Evolutionary conservation across 2,329 filamentous ascomycete genomes (phyloP).

Genomic region (Hymenoscyphus linearis): DNA sequence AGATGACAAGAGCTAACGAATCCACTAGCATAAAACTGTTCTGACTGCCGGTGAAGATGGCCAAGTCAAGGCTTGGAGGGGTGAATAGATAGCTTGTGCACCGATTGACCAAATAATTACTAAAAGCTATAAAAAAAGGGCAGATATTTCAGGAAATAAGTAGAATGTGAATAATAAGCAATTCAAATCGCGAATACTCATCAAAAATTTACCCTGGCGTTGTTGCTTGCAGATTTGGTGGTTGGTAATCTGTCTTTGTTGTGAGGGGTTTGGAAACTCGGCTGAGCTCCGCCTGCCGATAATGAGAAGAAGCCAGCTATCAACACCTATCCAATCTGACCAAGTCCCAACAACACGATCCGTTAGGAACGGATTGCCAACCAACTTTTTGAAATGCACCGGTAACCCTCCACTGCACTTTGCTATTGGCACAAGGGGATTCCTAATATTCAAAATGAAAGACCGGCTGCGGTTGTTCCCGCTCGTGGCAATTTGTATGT

Average conservation of each 20-base stretch:
- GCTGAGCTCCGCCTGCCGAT: background rate
- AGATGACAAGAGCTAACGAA: conserved; percentile 6
- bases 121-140: background rate
- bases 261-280: background rate
- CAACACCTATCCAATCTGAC: conserved; percentile 5
- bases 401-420: conserved; percentile 21
- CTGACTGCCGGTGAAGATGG: conserved; percentile 39
- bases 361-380: conserved; percentile 10
- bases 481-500: conserved; percentile 32
- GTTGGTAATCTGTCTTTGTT: conserved; percentile 6
- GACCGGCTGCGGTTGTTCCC: conserved; percentile 25
- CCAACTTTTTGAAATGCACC: conserved; percentile 15
- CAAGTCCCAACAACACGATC: conserved; percentile 6
- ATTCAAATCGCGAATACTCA: background rate
- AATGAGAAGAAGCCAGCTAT: conserved; percentile 25
- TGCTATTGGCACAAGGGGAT: conserved; percentile 19
- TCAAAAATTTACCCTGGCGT: background rate
- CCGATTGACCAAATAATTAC: background rate
- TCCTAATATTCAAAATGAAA: conserved; percentile 27
- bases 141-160: background rate
- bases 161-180: background rate
- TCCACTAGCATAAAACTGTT: conserved; percentile 29
- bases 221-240: background rate
- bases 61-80: conserved; percentile 35
- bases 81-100: conserved; percentile 16